phyloP scores from a whole-genome alignment of 257 asterid genomes.

The Lycium barbarum region DNA sequence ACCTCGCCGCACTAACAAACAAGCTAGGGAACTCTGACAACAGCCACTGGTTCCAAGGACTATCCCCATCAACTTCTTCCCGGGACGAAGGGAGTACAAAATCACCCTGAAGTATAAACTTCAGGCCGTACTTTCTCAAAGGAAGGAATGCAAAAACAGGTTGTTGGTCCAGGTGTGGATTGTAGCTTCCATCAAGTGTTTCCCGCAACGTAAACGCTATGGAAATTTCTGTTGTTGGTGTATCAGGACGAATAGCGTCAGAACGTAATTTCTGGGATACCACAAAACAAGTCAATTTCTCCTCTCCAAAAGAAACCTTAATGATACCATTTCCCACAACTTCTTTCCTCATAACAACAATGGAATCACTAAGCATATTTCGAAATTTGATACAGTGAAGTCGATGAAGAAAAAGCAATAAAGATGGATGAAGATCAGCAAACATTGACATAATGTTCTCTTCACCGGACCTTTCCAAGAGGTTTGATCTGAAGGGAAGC shows the following conservation, averaged over 20 bases:
- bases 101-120: conserved; percentile 95
- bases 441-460: conserved; percentile 82
- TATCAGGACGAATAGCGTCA: conserved; percentile 67
- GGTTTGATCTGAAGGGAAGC: conserved; percentile 78
- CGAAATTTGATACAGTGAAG: conserved; percentile 69
- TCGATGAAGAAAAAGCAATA: conserved; percentile 60
- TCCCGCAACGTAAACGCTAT: conserved; percentile 83
- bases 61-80: conserved; percentile 94
- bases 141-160: conserved; percentile 99
- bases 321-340: conserved; percentile 77
- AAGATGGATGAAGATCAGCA: conserved; percentile 89
- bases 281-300: conserved; percentile 88
- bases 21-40: conserved; percentile 83
- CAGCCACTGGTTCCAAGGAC: conserved; percentile 99
- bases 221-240: conserved; percentile 77
- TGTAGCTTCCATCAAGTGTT: conserved; percentile 57
- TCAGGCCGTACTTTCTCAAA: conserved; percentile 90
- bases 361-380: conserved; percentile 68
- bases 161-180: conserved; percentile 75
- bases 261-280: conserved; percentile 69
- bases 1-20: conserved; percentile 75
- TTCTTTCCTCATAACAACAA: conserved; percentile 79
- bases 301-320: conserved; percentile 71
- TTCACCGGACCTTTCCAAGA: conserved; percentile 56
- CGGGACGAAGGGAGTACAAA: conserved; percentile 96